Base-by-base conservation (phyloP, 768 basidiomycete genomes). In the Antrodiella citrinella region DNA sequence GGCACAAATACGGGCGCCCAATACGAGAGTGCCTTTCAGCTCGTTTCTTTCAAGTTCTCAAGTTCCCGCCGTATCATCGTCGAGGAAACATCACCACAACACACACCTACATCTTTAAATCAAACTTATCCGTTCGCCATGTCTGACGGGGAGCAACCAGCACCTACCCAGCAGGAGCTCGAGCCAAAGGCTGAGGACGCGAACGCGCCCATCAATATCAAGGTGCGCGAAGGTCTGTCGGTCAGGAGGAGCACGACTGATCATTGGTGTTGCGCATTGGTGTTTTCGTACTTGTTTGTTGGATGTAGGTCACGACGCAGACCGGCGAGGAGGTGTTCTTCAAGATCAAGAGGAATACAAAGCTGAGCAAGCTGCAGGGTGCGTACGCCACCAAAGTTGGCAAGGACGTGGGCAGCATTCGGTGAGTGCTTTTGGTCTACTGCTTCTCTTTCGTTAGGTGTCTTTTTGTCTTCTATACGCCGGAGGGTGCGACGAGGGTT, bases 261-360 rank as follows among this genome's bases (percentile, higher is more conserved):
- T 38, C 35, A 18, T 18, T 38, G 35, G 18, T 18, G 18, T 38
- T 38, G 35, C 18, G 10, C 35, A 38, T 10, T 18, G 35, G 10
- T 38, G 35, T 7, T 23, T 45, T 18, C 44, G 48, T 22, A 20
- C 7, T 15, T 21, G 25, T 35, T 4, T 22, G 10, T 40, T 42
- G 22, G 22, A 25, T 43, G 7, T 57, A 91, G 89, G 89, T 91
- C 44, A 78, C 84, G 42, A 82, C 78, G 57, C 75, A 85, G 30
- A 65, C 70, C 11, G 90, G 89, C 51, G 89, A 93, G 26, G 91
- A 94, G 65, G 89, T 95, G 22, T 95, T 87, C 70, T 96, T 96
- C 78, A 95, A 96, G 77, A 94, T 96, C 71, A 96, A 94, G 72
- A 81, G 86, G 62, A 87, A 78, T 67, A 94, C 92, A 41, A 92